phyloP scores from a whole-genome alignment of 2,329 filamentous ascomycete species.

The Aspergillus luchuensis region DNA sequence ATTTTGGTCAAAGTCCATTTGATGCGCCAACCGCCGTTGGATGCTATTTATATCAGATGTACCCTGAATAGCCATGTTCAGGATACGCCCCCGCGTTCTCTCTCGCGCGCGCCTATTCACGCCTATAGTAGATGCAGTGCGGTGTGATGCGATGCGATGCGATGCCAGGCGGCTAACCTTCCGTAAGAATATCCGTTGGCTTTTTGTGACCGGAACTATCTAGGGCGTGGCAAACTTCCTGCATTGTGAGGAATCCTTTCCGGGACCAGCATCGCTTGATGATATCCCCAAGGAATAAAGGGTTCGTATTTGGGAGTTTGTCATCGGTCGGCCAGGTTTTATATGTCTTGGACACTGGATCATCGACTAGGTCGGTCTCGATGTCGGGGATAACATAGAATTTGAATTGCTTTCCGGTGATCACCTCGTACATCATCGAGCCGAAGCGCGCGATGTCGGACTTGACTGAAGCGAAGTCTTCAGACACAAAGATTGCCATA shows the following conservation, averaged over 20 bases:
- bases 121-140: not conserved
- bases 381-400: not conserved
- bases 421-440: not conserved
- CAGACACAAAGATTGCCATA: not conserved
- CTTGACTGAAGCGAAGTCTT: not conserved
- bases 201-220: too few species aligned
- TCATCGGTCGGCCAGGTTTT: not conserved
- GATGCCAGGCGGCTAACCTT: not conserved
- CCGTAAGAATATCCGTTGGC: too few species aligned
- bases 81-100: not conserved
- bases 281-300: not conserved
- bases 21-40: constrained; percentile 2
- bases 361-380: not conserved
- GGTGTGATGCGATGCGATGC: not conserved
- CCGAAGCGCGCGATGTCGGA: not conserved
- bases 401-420: not conserved
- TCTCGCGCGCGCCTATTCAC: not conserved
- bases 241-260: not conserved
- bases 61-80: not conserved
- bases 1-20: not conserved
- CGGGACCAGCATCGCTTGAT: not conserved
- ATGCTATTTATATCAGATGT: constrained; percentile 12
- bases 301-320: not conserved
- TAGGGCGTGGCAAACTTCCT: not conserved
- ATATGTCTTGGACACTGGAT: not conserved